Percentiles rank a stretch among this genome's conserved stretches.
Conservation (phyloP, 352 stramenopile species). For the Elongisporangium senticosum region DNA sequence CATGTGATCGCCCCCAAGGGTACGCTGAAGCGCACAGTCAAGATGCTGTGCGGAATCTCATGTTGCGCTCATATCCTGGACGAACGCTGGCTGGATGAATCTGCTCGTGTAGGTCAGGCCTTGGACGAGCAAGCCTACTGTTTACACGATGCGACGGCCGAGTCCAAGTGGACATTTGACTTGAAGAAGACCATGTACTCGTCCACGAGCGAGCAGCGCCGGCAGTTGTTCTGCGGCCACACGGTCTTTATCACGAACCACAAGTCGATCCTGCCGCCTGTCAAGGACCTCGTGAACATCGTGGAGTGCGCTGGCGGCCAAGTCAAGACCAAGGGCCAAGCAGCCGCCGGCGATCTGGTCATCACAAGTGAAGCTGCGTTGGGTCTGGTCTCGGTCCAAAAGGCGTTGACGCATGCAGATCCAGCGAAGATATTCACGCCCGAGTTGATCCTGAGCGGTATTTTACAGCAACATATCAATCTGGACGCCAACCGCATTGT, state of each 20-base stretch:
- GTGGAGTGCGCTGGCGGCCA: constrained; percentile 41
- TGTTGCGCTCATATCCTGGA: constrained; percentile 46
- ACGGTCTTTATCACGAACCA: constrained; percentile 47
- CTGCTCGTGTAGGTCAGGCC: constrained; percentile 17
- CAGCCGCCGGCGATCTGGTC: constrained; percentile 26
- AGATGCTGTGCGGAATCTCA: constrained; percentile 51
- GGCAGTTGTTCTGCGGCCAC: constrained; percentile 20
- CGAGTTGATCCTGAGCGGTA: constrained; percentile 39
- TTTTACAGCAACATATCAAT: constrained; percentile 37
- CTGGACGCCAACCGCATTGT: constrained; percentile 25
- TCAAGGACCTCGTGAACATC: constrained; percentile 44
- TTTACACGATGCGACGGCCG: constrained; percentile 28
- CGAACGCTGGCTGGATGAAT: constrained; percentile 41
- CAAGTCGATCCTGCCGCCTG: constrained; percentile 43
- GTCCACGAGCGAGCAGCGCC: constrained; percentile 15
- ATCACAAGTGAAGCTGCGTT: constrained; percentile 36
- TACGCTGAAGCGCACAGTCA: constrained; percentile 51
- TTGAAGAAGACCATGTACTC: constrained; percentile 41
- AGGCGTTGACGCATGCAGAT: constrained; percentile 21
- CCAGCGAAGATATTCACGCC: constrained; percentile 29
- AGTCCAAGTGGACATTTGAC: constrained; percentile 50
- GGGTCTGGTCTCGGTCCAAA: constrained; percentile 25
- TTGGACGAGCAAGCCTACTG: constrained; percentile 35
- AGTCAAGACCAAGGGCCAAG: constrained; percentile 22
- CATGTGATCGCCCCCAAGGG: constrained; percentile 40